phyloP scores from a whole-genome alignment of 228 moss, liverwort and hornwort species.

The Sphagnum magellanicum region DNA sequence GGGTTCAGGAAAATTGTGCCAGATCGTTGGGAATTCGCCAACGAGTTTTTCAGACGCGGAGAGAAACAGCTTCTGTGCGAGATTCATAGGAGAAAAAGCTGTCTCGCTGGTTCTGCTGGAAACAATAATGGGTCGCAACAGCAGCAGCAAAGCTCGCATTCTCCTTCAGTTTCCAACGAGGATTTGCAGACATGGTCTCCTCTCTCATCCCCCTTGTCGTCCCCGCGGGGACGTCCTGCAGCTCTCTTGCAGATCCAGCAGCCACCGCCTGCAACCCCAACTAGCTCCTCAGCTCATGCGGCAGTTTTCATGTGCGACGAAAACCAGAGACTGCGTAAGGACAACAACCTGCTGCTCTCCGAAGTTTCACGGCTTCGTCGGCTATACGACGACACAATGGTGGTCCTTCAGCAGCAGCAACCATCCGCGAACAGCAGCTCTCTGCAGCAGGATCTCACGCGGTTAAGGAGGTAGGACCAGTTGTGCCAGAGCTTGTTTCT shows the following conservation, averaged over 20 bases:
- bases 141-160: constrained; percentile 32
- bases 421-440: too few relatives aligned
- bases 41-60: constrained; percentile 71
- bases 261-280: too few relatives aligned
- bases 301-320: constrained; percentile 56
- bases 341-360: constrained; percentile 51
- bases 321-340: constrained; percentile 62
- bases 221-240: constrained; percentile 14
- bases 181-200: constrained; percentile 63
- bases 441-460: too few relatives aligned
- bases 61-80: constrained; percentile 70
- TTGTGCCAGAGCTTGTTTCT: too few relatives aligned
- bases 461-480: too few relatives aligned
- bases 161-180: constrained; percentile 63
- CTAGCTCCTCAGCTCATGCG: constrained; percentile 12
- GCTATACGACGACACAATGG: constrained; percentile 50
- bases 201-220: constrained; percentile 64
- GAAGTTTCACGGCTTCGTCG: constrained; percentile 61
- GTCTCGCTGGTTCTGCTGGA: constrained; percentile 9
- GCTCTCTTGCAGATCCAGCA: too few relatives aligned
- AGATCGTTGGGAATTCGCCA: constrained; percentile 82
- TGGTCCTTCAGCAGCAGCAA: constrained; percentile 37
- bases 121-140: constrained; percentile 9
- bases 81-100: constrained; percentile 67
- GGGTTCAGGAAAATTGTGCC: constrained; percentile 77